Evolutionary conservation across 2,329 filamentous ascomycete species (phyloP).

Genomic region (Purpureocillium lavendulum): DNA sequence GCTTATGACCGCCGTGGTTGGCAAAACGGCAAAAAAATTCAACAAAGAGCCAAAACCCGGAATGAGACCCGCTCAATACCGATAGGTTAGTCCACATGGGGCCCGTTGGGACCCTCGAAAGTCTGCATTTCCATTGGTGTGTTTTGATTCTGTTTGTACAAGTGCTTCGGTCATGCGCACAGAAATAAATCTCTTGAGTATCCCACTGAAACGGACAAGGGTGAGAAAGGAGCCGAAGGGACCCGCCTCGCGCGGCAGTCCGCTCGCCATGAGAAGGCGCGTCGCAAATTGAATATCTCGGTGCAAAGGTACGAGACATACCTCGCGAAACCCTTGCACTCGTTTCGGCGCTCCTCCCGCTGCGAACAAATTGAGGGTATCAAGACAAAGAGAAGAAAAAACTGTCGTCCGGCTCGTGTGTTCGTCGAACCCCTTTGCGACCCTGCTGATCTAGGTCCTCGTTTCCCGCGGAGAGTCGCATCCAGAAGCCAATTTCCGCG

Average conservation of each 20-base stretch:
- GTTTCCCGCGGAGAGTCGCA: too few relatives aligned
- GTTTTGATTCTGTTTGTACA: conserved; percentile 11
- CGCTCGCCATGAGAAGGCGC: too few relatives aligned
- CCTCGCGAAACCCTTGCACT: too few relatives aligned
- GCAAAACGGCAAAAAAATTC: conserved; percentile 1
- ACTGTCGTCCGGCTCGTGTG: not conserved
- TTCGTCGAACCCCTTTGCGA: not conserved
- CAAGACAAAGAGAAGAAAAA: conserved; percentile 1
- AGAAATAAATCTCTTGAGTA: conserved; percentile 3
- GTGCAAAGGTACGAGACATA: too few relatives aligned
- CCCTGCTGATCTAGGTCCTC: too few relatives aligned
- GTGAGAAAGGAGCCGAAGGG: not conserved
- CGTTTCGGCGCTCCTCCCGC: too few relatives aligned
- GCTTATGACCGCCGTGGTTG: conserved; percentile 4
- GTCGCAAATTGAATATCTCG: too few relatives aligned
- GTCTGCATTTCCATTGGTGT: conserved; percentile 20
- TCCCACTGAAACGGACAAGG: not conserved
- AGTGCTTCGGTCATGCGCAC: conserved; percentile 6
- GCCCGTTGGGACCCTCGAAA: conserved; percentile 11
- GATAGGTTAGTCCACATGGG: conserved; percentile 3
- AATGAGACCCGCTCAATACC: too few relatives aligned
- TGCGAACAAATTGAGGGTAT: not conserved
- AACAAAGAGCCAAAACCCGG: too few relatives aligned
- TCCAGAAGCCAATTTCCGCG: too few relatives aligned
- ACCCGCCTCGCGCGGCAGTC: not conserved